These are phyloP conservation scores for Fusarium odoratissimum DNA, from an alignment of 2,329 filamentous ascomycete genomes.

Conservation along the genomic window DNA sequence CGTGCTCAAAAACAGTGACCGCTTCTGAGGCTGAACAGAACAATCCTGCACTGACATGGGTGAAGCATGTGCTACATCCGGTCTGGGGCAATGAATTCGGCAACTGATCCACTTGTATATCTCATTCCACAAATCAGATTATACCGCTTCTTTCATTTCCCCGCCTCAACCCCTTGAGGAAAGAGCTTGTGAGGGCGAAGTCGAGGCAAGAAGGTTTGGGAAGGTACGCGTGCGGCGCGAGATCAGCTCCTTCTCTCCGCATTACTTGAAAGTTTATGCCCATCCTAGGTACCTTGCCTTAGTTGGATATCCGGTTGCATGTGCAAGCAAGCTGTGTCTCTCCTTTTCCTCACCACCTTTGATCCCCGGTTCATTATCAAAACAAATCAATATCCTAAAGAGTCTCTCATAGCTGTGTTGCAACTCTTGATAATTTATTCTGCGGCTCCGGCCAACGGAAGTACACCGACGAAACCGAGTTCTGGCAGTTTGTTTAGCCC, in stretches of 20 bases:
- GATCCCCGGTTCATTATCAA: neutral
- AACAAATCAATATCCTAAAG: neutral
- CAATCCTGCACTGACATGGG: conserved; percentile 7
- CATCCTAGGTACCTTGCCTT: neutral
- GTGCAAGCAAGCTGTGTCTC: conserved; percentile 24
- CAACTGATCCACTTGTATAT: conserved; percentile 3
- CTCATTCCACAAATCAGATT: conserved; percentile 32
- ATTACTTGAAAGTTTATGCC: conserved; percentile 17
- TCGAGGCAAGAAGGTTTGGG: conserved; percentile 33
- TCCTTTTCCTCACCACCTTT: neutral
- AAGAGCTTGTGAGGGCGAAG: conserved; percentile 13
- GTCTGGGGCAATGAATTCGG: conserved; percentile 24
- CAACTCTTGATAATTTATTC: conserved; percentile 4
- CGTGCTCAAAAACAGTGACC: conserved; percentile 9
- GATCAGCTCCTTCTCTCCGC: conserved; percentile 32
- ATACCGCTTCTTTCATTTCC: conserved; percentile 26
- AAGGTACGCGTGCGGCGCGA: conserved; percentile 23
- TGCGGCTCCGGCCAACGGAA: conserved; percentile 25
- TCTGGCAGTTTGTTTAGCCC: conserved; percentile 28
- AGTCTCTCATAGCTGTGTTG: neutral
- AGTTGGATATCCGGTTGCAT: conserved; percentile 15
- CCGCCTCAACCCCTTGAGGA: conserved; percentile 29
- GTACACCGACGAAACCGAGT: conserved; percentile 27
- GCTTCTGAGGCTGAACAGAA: conserved; percentile 26
- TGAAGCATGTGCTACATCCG: conserved; percentile 17